These are phyloP conservation scores for Zygnema cylindricum DNA, from an alignment of 139 green algal species.

Conservation along the genomic window DNA sequence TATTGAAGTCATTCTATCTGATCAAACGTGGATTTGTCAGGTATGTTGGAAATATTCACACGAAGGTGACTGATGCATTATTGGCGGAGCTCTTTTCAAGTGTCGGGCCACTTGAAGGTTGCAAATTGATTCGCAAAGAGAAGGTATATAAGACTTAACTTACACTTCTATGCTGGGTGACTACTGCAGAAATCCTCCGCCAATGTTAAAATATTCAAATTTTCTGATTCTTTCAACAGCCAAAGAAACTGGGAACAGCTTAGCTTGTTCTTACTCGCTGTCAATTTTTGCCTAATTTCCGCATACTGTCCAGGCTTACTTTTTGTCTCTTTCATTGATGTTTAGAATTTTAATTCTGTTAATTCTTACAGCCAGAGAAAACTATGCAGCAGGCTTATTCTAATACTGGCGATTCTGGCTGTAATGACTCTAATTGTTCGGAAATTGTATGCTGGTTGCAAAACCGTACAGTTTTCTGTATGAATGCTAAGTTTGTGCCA, in stretches of 20 bases:
- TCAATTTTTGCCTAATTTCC: constrained; percentile 6
- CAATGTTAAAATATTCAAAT: not conserved
- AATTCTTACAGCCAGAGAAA: too few species aligned
- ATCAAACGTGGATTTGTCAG: too few species aligned
- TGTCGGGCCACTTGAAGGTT: constrained; percentile 38
- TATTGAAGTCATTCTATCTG: too few species aligned
- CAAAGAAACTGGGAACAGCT: constrained; percentile 1
- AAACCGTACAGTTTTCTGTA: too few species aligned
- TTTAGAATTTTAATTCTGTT: too few species aligned
- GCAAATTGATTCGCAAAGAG: constrained; percentile 58
- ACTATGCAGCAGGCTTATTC: too few species aligned
- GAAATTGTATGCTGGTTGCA: too few species aligned
- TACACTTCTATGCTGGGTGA: constrained; percentile 29
- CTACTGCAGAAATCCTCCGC: not conserved
- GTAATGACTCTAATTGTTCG: too few species aligned
- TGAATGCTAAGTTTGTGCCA: too few species aligned
- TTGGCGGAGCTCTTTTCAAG: constrained; percentile 46
- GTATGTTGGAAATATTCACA: constrained; percentile 55
- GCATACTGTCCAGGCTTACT: too few species aligned
- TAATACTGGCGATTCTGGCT: too few species aligned
- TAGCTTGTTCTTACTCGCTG: not conserved
- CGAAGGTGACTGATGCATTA: constrained; percentile 48
- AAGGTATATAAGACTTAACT: constrained; percentile 46
- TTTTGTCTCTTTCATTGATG: too few species aligned
- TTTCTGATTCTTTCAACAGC: not conserved